Evolutionary conservation across 306 rosid genomes (phyloP).

Genomic region (Acacia crassicarpa): DNA sequence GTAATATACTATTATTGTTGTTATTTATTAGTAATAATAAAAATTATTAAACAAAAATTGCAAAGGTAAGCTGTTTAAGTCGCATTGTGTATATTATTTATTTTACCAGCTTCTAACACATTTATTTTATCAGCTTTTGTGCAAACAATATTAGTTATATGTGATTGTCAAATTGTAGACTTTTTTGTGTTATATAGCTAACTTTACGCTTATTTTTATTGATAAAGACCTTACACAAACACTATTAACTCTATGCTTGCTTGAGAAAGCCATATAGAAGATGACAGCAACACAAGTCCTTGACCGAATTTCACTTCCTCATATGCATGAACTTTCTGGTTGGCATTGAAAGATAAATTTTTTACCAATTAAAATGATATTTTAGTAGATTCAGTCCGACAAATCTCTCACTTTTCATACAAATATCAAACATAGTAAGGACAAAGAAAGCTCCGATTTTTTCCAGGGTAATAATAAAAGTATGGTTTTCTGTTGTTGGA

Average conservation of each 20-base stretch:
- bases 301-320: slow-evolving; percentile 24
- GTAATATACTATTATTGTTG: background rate
- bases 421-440: slow-evolving; percentile 17
- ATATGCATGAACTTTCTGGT: background rate
- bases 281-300: slow-evolving; percentile 10
- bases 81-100: background rate
- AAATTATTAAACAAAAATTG: background rate
- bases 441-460: slow-evolving; percentile 27
- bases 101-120: background rate
- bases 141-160: background rate
- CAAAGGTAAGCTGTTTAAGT: background rate
- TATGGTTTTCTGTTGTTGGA: slow-evolving; percentile 1
- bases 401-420: background rate
- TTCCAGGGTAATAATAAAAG: background rate
- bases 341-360: slow-evolving; percentile 1
- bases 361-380: background rate
- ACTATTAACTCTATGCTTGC: background rate
- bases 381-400: background rate
- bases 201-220: background rate
- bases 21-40: background rate
- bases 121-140: background rate
- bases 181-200: background rate
- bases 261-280: background rate
- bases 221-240: background rate
- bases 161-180: background rate